Evolutionary conservation across 2,329 filamentous ascomycete genomes (phyloP).

Genomic region (Penicillium glabrum): DNA sequence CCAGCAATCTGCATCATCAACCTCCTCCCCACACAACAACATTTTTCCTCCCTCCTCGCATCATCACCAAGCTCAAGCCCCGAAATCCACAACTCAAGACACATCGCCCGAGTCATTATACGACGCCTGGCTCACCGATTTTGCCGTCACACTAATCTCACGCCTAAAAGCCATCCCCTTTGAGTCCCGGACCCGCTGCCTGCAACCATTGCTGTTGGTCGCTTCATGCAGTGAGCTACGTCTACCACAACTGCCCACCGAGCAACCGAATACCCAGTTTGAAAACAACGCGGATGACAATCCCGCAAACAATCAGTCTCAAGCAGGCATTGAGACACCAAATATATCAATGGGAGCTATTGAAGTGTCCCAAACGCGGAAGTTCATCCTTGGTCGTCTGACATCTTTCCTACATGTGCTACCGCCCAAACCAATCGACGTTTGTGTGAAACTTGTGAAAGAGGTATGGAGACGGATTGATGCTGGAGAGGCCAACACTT

Average conservation of each 20-base stretch:
- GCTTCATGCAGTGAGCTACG: slow-evolving; percentile 53
- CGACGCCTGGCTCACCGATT: slow-evolving; percentile 49
- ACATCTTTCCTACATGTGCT: slow-evolving; percentile 47
- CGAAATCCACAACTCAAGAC: slow-evolving; percentile 3
- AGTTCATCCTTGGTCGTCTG: slow-evolving; percentile 52
- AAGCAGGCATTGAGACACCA: slow-evolving; percentile 10
- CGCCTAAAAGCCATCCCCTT: slow-evolving; percentile 51
- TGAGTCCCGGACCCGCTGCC: slow-evolving; percentile 54
- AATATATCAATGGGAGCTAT: slow-evolving; percentile 41
- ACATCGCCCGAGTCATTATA: slow-evolving; percentile 18
- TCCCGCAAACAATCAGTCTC: slow-evolving; percentile 25
- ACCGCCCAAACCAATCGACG: slow-evolving; percentile 53
- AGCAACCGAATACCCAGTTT: background rate
- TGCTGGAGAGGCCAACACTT: slow-evolving; percentile 45
- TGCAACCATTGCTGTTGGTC: slow-evolving; percentile 55
- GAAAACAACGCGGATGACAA: slow-evolving; percentile 8
- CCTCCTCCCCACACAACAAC: slow-evolving; percentile 1
- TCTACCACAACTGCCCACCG: slow-evolving; percentile 36
- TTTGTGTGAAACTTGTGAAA: slow-evolving; percentile 51
- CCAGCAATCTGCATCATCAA: background rate
- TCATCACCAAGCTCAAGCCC: slow-evolving; percentile 18
- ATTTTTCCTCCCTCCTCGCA: slow-evolving; percentile 4
- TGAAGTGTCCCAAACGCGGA: slow-evolving; percentile 49
- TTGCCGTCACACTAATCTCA: slow-evolving; percentile 52
- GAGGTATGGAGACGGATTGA: slow-evolving; percentile 57